Evolutionary conservation across 768 basidiomycete genomes (phyloP).

Genomic region (Baorangia bicolor): DNA sequence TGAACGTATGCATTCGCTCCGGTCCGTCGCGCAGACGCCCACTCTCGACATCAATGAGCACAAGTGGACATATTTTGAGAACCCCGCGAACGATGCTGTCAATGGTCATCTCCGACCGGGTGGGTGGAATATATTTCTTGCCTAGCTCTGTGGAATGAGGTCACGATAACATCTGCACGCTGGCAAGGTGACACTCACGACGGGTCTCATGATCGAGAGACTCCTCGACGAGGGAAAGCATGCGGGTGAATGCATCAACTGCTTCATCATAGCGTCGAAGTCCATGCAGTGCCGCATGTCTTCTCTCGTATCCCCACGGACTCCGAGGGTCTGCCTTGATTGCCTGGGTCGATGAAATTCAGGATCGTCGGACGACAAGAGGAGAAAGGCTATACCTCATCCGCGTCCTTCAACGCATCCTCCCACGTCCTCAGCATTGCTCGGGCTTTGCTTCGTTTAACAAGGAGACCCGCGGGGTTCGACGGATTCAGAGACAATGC

Average conservation of each 20-base stretch:
- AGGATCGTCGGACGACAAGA: background rate
- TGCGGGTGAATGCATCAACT: background rate
- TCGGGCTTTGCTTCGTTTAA: constrained; percentile 7
- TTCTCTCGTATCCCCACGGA: constrained; percentile 1
- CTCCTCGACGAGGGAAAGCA: background rate
- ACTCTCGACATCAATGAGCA: too few relatives aligned
- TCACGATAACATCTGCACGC: fast-evolving
- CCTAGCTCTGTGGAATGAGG: background rate
- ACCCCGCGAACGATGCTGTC: too few relatives aligned
- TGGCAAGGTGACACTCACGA: background rate
- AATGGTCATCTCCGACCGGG: background rate
- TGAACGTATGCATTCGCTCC: background rate
- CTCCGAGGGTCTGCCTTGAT: background rate
- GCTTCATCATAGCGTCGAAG: constrained; percentile 1
- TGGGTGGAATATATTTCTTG: too few relatives aligned
- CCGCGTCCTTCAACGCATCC: constrained; percentile 12
- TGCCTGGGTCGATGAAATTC: background rate
- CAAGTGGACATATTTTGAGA: too few relatives aligned
- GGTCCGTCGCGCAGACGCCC: too few relatives aligned
- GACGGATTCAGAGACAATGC: constrained; percentile 1
- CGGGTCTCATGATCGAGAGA: background rate
- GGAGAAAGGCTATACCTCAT: background rate
- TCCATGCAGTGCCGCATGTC: background rate
- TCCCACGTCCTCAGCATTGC: background rate
- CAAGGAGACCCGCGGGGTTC: background rate